Evolutionary conservation across 2,329 filamentous ascomycete genomes (phyloP).

Genomic region (Fusarium beomiforme): DNA sequence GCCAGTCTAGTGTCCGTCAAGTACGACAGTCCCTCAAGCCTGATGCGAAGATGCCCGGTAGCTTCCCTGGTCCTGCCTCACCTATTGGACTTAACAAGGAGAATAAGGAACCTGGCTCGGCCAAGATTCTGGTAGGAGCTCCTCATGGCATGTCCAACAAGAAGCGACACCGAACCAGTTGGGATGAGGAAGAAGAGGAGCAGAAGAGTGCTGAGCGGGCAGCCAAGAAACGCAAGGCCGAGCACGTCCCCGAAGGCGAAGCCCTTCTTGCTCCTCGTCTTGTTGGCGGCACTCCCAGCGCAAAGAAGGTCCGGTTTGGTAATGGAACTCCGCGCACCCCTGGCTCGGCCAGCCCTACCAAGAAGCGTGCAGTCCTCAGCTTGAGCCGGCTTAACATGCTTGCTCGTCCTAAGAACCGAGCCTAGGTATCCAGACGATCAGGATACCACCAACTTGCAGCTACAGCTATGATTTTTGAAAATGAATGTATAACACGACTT

Average conservation of each 20-base stretch:
- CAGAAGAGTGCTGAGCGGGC: slow-evolving; percentile 59
- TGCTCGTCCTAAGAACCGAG: slow-evolving; percentile 67
- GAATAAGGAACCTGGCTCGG: slow-evolving; percentile 57
- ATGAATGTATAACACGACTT: slow-evolving; percentile 39
- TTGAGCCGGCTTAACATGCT: slow-evolving; percentile 70
- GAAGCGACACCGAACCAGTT: slow-evolving; percentile 69
- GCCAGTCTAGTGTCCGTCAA: slow-evolving; percentile 69
- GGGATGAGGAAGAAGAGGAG: slow-evolving; percentile 66
- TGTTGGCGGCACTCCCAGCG: slow-evolving; percentile 49
- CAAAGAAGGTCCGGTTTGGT: slow-evolving; percentile 49
- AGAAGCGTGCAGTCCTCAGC: slow-evolving; percentile 64
- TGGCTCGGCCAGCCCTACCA: slow-evolving; percentile 55
- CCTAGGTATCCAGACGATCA: slow-evolving; percentile 43
- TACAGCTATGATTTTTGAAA: neutral
- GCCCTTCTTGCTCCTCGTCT: slow-evolving; percentile 62
- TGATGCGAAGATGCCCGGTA: slow-evolving; percentile 61
- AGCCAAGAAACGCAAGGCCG: slow-evolving; percentile 68
- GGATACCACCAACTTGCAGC: neutral
- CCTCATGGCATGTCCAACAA: slow-evolving; percentile 73
- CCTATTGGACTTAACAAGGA: slow-evolving; percentile 62
- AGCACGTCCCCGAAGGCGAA: slow-evolving; percentile 60
- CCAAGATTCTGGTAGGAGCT: slow-evolving; percentile 56
- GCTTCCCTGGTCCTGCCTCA: slow-evolving; percentile 56
- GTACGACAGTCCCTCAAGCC: slow-evolving; percentile 63
- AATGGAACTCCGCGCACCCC: slow-evolving; percentile 39